Base-by-base conservation (phyloP, 75 land plant genomes). In the Selaginella moellendorffii region DNA sequence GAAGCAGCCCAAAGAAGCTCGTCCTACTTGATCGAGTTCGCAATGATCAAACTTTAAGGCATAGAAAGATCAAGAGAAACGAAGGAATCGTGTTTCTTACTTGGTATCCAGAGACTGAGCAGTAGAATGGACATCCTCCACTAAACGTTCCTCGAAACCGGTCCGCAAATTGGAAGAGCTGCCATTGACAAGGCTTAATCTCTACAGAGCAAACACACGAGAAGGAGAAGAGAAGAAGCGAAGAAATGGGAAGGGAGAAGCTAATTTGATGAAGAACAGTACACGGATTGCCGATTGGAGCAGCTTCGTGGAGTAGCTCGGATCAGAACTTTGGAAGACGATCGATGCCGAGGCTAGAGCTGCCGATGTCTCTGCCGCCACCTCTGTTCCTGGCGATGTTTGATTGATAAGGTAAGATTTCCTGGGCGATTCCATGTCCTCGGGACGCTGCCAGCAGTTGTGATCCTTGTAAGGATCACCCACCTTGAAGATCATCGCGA, bases 81-180 rank as follows among this genome's bases (percentile, higher is more conserved):
- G n/a, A n/a, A n/a, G n/a, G n/a, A n/a, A n/a, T n/a, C n/a, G n/a
- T n/a, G n/a, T n/a, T n/a, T 62, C 61, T 54, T 69, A 90, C 96
- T 61, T 83, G 66, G 62, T 79, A 86, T 52, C 96, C 96, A 1
- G 96, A 90, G 68, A 31, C 86, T n/a, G 96, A 90, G 73, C 96
- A 90, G 67, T 90, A 90, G 74, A 86, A 86, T 17, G 96, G 96
- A 78, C 96, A 90, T 74, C 79, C 95, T 53, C 79, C 83, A 54
- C 82, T 80, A 62, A 70, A 86, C 10, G 79, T 79, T 69, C 87
- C 91, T 20, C 80, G 77, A 64, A 78, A 68, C 1, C 51, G 29
- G 30, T 76, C 75, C 0, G 96, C 86, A 65, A 88, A 86, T 27
- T 61, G 9, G 62, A 81, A 88, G 1, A 88, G 83, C 95, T 88